Evolutionary conservation across 257 asterid genomes (phyloP), one percentile per base, ranked within the genome.

Genomic region (Solanum chmielewskii): DNA sequence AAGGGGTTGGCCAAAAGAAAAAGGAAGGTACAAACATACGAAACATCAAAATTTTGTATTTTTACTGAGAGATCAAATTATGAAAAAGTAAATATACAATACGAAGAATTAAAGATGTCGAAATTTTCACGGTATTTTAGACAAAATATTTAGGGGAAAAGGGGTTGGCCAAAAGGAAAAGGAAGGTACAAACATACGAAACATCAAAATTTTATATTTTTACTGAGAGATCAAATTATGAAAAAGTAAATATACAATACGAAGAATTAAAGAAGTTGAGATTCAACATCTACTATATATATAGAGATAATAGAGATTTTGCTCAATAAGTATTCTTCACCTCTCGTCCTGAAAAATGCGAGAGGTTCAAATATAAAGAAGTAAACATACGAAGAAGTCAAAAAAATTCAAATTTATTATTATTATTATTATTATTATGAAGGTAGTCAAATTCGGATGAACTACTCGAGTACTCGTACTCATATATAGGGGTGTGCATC

Each of bases 311-410:
- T 3, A 62, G 7, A n/a, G 15, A 15, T 62, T 14, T 62, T 64
- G 71, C 18, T 64, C 29, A 27, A 1, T 18, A 56, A 18, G 11
- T 1, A 18, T 8, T 4, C 2, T 56, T 4, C 2, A 18, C 1
- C n/a, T 56, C 2, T 3, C 3, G 3, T 18, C 0, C 0, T 6
- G 0, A 52, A 3, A 21, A 52, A 2, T 21, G 60, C 3, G 0
- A 52, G 3, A 6, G 23, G 0, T 52, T 52, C 9, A 15, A 45
- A 49, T 15, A 49, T 49, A 49, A 49, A 15, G 0, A 52, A 52
- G 0, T 52, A 16, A 49, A 16, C 4, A 15, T 3, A 49, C 1
- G 0, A 49, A 15, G 0, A 52, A 52, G 0, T 52, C 1, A 6
- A 52, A 0, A 49, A 7, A 49, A 49, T 5, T 15, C 9, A 49